phyloP scores from a whole-genome alignment of 2,329 filamentous ascomycete genomes.

The Fusarium dimerum region DNA sequence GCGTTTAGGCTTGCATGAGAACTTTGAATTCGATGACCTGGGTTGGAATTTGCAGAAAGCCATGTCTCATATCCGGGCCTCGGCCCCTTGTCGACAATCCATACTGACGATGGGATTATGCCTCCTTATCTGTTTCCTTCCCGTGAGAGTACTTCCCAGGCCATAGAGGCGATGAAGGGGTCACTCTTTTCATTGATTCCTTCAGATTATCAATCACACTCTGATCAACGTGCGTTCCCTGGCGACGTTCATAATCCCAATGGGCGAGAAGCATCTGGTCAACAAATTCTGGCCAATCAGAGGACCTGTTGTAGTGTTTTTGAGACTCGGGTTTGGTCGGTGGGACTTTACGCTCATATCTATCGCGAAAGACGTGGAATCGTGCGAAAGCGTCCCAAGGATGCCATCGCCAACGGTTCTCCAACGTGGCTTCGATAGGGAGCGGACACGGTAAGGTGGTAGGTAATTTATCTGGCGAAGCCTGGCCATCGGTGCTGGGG shows the following conservation, averaged over 20 bases:
- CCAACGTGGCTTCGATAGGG: conserved; percentile 3
- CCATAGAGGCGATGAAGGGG: no score
- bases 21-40: no score
- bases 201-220: not conserved
- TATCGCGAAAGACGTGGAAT: conserved; percentile 18
- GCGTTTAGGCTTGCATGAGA: no score
- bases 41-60: no score
- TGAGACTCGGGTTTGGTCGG: not conserved
- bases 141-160: no score
- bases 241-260: not conserved
- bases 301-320: not conserved
- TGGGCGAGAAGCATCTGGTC: not conserved
- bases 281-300: conserved; percentile 7
- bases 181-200: no score
- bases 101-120: no score
- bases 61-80: no score
- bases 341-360: not conserved
- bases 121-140: no score
- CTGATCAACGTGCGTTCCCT: not conserved
- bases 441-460: not conserved
- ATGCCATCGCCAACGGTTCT: conserved; percentile 15
- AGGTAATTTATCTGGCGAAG: not conserved
- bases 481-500: not conserved
- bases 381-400: conserved; percentile 6
- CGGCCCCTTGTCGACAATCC: no score